phyloP scores from a whole-genome alignment of 78 protist genomes.

The Polysphondylium violaceum region DNA sequence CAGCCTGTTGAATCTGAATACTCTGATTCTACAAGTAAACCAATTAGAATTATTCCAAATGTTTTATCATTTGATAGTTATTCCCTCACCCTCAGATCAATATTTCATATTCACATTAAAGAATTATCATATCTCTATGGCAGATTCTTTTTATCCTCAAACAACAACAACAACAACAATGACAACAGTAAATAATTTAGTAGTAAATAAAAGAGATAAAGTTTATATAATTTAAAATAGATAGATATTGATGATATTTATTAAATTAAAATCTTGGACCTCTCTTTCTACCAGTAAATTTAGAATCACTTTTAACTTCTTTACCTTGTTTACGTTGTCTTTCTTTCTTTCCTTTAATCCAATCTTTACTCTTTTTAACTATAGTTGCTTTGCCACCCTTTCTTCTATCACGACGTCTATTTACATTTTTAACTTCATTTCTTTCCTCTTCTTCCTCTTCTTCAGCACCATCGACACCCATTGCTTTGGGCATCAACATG shows the following conservation, averaged over 20 bases:
- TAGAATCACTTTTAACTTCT: constrained; percentile 85
- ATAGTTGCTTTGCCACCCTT: neutral
- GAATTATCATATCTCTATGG: constrained; percentile 43
- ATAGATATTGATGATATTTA: neutral
- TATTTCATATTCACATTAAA: constrained; percentile 56
- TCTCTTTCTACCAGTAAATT: constrained; percentile 91
- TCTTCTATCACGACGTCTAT: constrained; percentile 47
- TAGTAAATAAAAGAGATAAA: neutral
- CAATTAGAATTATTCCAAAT: neutral
- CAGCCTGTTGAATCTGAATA: constrained; percentile 24
- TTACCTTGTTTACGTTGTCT: constrained; percentile 88
- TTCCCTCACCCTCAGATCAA: constrained; percentile 40
- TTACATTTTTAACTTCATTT: constrained; percentile 57
- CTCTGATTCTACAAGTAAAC: neutral
- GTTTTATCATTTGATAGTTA: neutral
- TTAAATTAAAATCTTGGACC: constrained; percentile 47
- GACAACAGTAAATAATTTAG: too few relatives aligned
- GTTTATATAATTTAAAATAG: neutral
- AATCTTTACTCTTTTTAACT: constrained; percentile 53
- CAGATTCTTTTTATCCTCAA: constrained; percentile 38
- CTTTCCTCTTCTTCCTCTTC: neutral
- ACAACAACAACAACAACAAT: too few relatives aligned
- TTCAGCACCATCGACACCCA: constrained; percentile 53
- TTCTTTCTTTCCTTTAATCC: constrained; percentile 89
- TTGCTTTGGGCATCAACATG: constrained; percentile 54